Evolutionary conservation across 2,329 filamentous ascomycete species (phyloP), one percentile per base, ranked within the genome.

Genomic region (Fusarium miscanthi): DNA sequence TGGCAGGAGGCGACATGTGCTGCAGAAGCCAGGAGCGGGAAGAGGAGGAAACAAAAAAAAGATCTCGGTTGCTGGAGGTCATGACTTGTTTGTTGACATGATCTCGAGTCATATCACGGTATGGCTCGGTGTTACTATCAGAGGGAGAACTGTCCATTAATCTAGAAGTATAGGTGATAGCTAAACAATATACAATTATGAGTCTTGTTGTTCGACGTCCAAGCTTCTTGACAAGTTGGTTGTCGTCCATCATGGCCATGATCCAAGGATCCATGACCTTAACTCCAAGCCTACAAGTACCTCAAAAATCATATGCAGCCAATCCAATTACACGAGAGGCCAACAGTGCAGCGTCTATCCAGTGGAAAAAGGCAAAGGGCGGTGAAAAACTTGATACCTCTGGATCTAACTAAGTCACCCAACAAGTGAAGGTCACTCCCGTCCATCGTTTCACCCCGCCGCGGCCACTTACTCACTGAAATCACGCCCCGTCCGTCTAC

Each of bases 321-420:
- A 61, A 66, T 53, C 54, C 49, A 69, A 73, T 68, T 66, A 54
- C 70, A 74, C 49, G 27, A 69, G 38, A 66, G 53, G 45, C n/a
- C 69, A 59, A 59, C 54, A 49, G 59, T 59, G 59, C 70, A 74
- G 60, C 72, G 54, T 52, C 54, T 59, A 60, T 35, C 61, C 61
- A 70, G 69, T 64, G 54, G 53, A 60, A 73, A 69, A 59, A 61
- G 51, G 61, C 70, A 75, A 76, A 76, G 74, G 74, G 74, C 74
- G 74, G 74, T 76, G 74, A 76, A 76, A 76, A 76, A 65, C 63
- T 62, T 59, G 69, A 75, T 67, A 73, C 68, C 38, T 69, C 40
- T 67, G 59, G 54, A 69, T 52, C 66, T 59, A 54, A 57, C 69
- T 75, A 74, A 71, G 31, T 58, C n/a, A 31, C 73, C 69, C 71